Conservation (phyloP, 2,329 filamentous ascomycete species). For the Trichophyton simii region DNA sequence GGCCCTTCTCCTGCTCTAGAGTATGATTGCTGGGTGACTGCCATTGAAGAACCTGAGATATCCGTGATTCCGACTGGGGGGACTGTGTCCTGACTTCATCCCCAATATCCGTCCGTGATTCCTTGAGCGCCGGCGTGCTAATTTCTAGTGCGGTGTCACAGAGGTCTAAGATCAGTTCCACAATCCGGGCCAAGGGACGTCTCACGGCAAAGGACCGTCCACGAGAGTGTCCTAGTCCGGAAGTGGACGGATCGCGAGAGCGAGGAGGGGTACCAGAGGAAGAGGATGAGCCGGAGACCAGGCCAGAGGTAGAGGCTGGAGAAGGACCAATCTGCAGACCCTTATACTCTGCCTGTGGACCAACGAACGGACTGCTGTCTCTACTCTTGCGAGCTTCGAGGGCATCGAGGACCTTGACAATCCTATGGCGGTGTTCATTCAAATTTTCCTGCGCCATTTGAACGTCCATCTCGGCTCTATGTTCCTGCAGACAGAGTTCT, state of each 20-base stretch:
- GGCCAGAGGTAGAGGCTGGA: constrained; percentile 55
- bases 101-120: constrained; percentile 49
- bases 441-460: constrained; percentile 89
- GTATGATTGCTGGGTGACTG: constrained; percentile 86
- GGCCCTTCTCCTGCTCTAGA: constrained; percentile 81
- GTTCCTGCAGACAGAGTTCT: constrained; percentile 88
- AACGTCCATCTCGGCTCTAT: constrained; percentile 93
- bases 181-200: constrained; percentile 78
- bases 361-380: constrained; percentile 32
- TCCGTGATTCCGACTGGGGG: constrained; percentile 86
- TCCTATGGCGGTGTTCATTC: constrained; percentile 81
- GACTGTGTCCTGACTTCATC: constrained; percentile 86
- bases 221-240: constrained; percentile 64
- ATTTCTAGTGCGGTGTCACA: constrained; percentile 95
- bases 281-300: constrained; percentile 57
- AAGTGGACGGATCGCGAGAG: constrained; percentile 53
- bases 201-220: constrained; percentile 83
- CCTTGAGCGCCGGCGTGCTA: constrained; percentile 85
- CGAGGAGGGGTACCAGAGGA: constrained; percentile 53
- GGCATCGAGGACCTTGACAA: constrained; percentile 89
- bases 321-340: constrained; percentile 69
- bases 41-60: constrained; percentile 91
- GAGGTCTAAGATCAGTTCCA: constrained; percentile 85
- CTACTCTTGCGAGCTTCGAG: constrained; percentile 54
- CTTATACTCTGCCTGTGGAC: constrained; percentile 70